A percentile compares a stretch with the other conserved stretches of the same genome.
These are phyloP conservation scores for Fennellomyces sp. DNA, from an alignment of 371 early-diverging fungal species.

Conservation along the genomic window DNA sequence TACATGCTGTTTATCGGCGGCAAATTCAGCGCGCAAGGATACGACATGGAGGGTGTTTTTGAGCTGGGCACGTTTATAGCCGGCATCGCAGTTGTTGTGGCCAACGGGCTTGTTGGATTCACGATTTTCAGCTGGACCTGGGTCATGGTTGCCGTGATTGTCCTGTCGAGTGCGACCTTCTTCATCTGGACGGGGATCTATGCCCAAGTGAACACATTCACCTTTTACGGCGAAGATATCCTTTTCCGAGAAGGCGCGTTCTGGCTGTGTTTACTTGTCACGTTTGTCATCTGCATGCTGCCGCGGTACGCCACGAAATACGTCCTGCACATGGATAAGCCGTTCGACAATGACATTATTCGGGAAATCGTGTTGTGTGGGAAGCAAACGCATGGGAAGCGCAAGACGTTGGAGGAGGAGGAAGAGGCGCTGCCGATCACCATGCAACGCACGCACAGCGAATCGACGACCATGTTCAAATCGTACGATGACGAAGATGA, in stretches of 20 bases:
- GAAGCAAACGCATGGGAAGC: background rate
- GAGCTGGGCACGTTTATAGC: slow-evolving; percentile 84
- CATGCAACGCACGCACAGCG: slow-evolving; percentile 30
- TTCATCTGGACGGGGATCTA: slow-evolving; percentile 62
- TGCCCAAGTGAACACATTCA: slow-evolving; percentile 39
- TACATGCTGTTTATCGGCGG: slow-evolving; percentile 56
- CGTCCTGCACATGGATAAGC: slow-evolving; percentile 52
- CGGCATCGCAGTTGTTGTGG: slow-evolving; percentile 75
- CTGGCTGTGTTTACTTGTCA: slow-evolving; percentile 55
- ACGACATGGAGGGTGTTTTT: slow-evolving; percentile 65
- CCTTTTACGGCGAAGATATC: slow-evolving; percentile 53
- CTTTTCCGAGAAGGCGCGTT: slow-evolving; percentile 58
- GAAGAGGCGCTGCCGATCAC: slow-evolving; percentile 43
- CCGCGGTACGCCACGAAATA: slow-evolving; percentile 58
- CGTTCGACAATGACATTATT: slow-evolving; percentile 68
- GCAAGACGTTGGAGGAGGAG: slow-evolving; percentile 4
- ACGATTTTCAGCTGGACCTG: slow-evolving; percentile 86
- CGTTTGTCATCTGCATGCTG: slow-evolving; percentile 50
- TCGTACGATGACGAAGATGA: slow-evolving; percentile 9
- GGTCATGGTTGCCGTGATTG: slow-evolving; percentile 64
- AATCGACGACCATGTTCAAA: slow-evolving; percentile 15
- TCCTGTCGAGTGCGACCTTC: slow-evolving; percentile 55
- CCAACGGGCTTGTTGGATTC: slow-evolving; percentile 83
- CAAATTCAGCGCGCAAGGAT: slow-evolving; percentile 56
- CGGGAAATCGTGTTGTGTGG: slow-evolving; percentile 54